Percentiles rank a stretch among this genome's conserved stretches.
Evolutionary conservation across 768 basidiomycete genomes (phyloP).

Genomic region (Lepiota brunneoincarnata): DNA sequence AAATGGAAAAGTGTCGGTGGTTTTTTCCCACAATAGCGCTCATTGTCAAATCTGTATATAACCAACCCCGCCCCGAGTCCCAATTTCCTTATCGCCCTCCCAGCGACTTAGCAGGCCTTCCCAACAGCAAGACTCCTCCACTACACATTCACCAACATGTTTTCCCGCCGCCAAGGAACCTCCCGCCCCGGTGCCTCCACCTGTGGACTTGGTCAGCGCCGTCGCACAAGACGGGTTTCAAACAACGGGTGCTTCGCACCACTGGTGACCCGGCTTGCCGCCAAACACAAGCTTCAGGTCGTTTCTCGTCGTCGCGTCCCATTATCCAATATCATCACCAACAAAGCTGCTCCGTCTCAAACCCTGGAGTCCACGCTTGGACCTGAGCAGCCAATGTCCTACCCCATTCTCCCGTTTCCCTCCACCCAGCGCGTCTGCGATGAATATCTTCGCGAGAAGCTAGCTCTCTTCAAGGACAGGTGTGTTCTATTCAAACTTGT

Average conservation of each 20-base stretch:
- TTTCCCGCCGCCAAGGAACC: conserved; percentile 6
- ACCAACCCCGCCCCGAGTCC: neutral
- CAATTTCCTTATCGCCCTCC: neutral
- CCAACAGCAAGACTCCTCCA: neutral
- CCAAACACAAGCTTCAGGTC: conserved; percentile 3
- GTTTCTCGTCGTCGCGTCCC: conserved; percentile 3
- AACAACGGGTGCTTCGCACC: conserved; percentile 1
- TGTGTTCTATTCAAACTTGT: neutral
- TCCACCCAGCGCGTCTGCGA: neutral
- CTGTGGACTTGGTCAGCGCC: conserved; percentile 1
- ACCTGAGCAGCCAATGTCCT: neutral
- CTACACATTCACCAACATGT: neutral
- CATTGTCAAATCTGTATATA: conserved; percentile 6
- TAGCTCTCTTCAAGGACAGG: conserved; percentile 5
- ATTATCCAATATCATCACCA: conserved; percentile 3
- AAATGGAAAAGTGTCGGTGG: neutral
- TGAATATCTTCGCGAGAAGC: conserved; percentile 6
- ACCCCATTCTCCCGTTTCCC: neutral
- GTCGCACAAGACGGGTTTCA: conserved; percentile 2
- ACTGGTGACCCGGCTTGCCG: conserved; percentile 5
- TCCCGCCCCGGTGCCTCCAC: neutral
- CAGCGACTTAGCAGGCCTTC: neutral
- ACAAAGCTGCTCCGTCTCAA: neutral
- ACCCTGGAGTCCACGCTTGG: neutral
- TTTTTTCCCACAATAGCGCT: conserved; percentile 2